phyloP scores from a whole-genome alignment of 1,139 yeast species.

The Wickerhamomyces sp. region DNA sequence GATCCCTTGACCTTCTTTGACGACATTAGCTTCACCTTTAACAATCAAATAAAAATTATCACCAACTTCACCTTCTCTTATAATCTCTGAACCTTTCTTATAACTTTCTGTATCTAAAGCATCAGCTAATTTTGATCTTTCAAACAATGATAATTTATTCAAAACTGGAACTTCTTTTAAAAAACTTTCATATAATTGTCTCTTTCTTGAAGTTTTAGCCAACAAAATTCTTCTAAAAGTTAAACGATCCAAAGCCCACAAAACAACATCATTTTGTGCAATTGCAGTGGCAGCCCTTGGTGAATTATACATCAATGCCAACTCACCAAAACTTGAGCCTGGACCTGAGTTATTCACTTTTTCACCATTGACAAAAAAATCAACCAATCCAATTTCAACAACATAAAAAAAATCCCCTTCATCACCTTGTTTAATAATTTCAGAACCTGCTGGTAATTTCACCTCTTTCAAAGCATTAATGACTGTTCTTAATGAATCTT shows the following conservation, averaged over 20 bases:
- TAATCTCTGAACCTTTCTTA: conserved; percentile 68
- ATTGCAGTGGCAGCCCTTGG: conserved; percentile 96
- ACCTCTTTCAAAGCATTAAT: conserved; percentile 79
- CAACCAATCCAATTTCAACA: conserved; percentile 81
- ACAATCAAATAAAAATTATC: conserved; percentile 90
- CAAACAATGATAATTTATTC: conserved; percentile 65
- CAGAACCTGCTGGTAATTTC: conserved; percentile 50
- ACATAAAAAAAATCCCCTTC: conserved; percentile 94
- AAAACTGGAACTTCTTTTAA: conserved; percentile 83
- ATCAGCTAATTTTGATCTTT: conserved; percentile 89
- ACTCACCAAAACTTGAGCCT: conserved; percentile 93
- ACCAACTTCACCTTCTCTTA: conserved; percentile 86
- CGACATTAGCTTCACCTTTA: conserved; percentile 77
- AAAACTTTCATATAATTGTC: conserved; percentile 86
- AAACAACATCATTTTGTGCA: conserved; percentile 63
- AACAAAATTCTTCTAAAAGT: conserved; percentile 89
- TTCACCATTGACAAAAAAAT: conserved; percentile 68
- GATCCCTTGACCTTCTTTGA: conserved; percentile 47
- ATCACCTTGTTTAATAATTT: conserved; percentile 88
- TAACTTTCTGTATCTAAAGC: conserved; percentile 79
- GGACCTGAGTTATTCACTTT: conserved; percentile 72
- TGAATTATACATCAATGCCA: conserved; percentile 95
- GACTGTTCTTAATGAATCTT: conserved; percentile 69
- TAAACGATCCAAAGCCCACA: conserved; percentile 92
- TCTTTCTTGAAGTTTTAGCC: conserved; percentile 86